These are phyloP conservation scores for Vitis labrusca DNA, from an alignment of 164 flowering plant species.

Conservation along the genomic window DNA sequence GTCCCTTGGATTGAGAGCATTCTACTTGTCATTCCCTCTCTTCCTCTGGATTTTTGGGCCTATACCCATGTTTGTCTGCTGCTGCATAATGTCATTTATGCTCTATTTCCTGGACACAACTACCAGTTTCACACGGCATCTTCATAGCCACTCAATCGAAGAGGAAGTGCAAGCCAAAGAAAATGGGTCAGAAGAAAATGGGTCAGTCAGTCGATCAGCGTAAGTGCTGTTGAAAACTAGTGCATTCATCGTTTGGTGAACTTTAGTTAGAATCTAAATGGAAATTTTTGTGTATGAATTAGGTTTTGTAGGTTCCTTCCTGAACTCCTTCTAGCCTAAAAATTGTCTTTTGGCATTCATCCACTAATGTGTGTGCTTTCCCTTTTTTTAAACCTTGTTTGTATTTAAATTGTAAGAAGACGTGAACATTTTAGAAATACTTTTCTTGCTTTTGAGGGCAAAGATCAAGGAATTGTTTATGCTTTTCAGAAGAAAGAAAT, in stretches of 20 bases:
- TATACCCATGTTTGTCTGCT: conserved; percentile 47
- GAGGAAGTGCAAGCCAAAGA: conserved; percentile 21
- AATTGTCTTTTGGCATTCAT: no score
- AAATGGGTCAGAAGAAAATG: conserved; percentile 13
- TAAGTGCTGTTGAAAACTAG: background rate
- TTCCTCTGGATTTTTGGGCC: conserved; percentile 67
- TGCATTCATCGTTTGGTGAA: background rate
- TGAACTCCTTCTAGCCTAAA: no score
- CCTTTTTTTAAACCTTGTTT: no score
- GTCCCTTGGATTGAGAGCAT: conserved; percentile 82
- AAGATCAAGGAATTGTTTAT: no score
- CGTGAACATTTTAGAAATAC: no score
- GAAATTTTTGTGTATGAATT: no score
- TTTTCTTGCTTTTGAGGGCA: no score
- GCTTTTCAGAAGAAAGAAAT: no score
- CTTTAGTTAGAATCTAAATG: background rate
- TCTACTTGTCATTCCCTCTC: conserved; percentile 64
- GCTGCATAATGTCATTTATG: conserved; percentile 43
- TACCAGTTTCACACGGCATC: conserved; percentile 38
- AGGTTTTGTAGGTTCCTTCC: no score
- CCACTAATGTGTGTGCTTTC: no score
- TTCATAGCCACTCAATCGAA: conserved; percentile 38
- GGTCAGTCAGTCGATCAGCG: background rate
- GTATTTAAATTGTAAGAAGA: no score
- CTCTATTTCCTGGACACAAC: conserved; percentile 81